These are phyloP conservation scores for Arthrobotrys entomopaga DNA, from an alignment of 2,329 filamentous ascomycete species.

Conservation along the genomic window DNA sequence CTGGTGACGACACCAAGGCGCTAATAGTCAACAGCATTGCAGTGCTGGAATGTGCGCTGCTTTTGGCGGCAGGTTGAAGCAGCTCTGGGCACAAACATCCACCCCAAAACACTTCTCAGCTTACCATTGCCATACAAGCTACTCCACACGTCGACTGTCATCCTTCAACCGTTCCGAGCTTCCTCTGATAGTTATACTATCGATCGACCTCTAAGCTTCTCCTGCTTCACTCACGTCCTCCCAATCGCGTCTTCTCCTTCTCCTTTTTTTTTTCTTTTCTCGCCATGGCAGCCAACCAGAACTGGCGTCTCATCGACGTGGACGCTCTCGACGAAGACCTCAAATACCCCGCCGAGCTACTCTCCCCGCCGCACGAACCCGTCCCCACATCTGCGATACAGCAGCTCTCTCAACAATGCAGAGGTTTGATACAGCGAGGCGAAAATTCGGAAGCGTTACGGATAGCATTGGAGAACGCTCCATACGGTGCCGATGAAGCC, in stretches of 20 bases:
- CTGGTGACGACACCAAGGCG: not conserved
- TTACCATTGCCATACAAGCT: conserved; percentile 19
- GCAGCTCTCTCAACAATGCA: conserved; percentile 56
- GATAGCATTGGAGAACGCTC: conserved; percentile 57
- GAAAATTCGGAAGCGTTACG: conserved; percentile 57
- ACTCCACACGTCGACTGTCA: conserved; percentile 14
- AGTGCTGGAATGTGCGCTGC: conserved; percentile 53
- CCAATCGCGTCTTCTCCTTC: not conserved
- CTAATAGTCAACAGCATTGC: not conserved
- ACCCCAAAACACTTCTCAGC: conserved; percentile 22
- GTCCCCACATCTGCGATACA: conserved; percentile 56
- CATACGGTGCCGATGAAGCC: conserved; percentile 58
- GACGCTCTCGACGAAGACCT: conserved; percentile 59
- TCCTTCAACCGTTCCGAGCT: not conserved
- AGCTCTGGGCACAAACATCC: conserved; percentile 50
- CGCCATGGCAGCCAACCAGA: conserved; percentile 53
- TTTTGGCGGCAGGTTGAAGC: conserved; percentile 8
- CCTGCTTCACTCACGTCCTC: not conserved
- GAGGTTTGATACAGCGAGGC: conserved; percentile 57
- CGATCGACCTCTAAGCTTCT: conserved; percentile 5
- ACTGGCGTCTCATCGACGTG: conserved; percentile 59
- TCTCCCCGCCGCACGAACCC: conserved; percentile 57
- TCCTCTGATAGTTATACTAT: conserved; percentile 7
- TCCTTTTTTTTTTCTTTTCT: not conserved
- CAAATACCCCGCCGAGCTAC: conserved; percentile 58